phyloP scores from a whole-genome alignment of 768 basidiomycete genomes.

The Austroboletus eburneus region DNA sequence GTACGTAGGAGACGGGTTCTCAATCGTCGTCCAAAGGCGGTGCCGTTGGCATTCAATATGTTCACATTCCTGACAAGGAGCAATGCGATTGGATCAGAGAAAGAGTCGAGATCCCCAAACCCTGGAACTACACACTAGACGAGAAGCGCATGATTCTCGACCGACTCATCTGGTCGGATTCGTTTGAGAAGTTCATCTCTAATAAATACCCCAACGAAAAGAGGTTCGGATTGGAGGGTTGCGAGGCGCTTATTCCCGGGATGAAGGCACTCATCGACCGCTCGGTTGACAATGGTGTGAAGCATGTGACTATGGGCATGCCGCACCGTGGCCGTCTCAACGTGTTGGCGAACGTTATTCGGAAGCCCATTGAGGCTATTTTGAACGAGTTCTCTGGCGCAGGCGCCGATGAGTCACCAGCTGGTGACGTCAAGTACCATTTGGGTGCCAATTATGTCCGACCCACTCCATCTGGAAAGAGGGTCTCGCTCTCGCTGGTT shows the following conservation, averaged over 20 bases:
- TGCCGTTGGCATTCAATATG: slow-evolving; percentile 84
- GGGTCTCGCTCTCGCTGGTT: slow-evolving; percentile 93
- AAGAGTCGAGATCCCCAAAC: slow-evolving; percentile 90
- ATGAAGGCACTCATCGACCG: slow-evolving; percentile 99
- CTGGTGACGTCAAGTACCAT: slow-evolving; percentile 99
- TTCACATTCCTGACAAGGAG: slow-evolving; percentile 96
- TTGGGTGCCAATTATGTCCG: slow-evolving; percentile 98
- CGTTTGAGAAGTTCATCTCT: slow-evolving; percentile 97
- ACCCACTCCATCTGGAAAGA: slow-evolving; percentile 97
- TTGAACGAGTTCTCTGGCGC: slow-evolving; percentile 92
- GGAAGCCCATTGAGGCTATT: slow-evolving; percentile 97
- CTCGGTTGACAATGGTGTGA: slow-evolving; percentile 94
- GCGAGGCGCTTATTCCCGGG: slow-evolving; percentile 94
- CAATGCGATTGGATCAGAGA: slow-evolving; percentile 99
- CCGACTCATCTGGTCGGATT: slow-evolving; percentile 99
- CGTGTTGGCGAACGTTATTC: slow-evolving; percentile 96
- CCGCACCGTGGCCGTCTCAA: slow-evolving; percentile 98
- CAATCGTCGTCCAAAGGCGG: slow-evolving; percentile 54
- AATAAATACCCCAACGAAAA: slow-evolving; percentile 99
- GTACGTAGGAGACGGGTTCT: neutral
- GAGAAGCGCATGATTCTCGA: slow-evolving; percentile 99
- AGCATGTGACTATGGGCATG: slow-evolving; percentile 98
- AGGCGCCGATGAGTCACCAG: slow-evolving; percentile 68
- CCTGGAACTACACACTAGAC: slow-evolving; percentile 96
- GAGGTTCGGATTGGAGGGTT: slow-evolving; percentile 97